phyloP scores from a whole-genome alignment of 768 basidiomycete genomes.

The Albatrellus ellisii region DNA sequence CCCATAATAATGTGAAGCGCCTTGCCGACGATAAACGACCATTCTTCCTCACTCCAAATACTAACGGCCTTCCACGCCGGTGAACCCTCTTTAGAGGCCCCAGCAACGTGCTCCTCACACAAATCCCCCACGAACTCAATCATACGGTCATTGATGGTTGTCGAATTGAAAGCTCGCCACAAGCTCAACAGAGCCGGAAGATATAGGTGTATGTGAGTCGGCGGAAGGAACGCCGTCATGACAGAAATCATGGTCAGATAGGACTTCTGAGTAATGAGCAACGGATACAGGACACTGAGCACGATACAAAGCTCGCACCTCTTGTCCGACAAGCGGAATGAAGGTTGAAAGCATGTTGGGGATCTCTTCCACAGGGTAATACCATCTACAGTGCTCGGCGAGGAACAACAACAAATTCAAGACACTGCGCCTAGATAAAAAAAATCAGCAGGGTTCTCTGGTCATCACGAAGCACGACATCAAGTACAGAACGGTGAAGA shows the following conservation, averaged over 20 bases:
- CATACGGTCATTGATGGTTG: constrained; percentile 59
- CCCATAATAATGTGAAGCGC: constrained; percentile 75
- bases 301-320: constrained; percentile 30
- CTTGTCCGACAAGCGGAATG: constrained; percentile 55
- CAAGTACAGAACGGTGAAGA: no score
- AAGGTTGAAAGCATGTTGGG: constrained; percentile 60
- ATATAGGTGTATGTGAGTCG: constrained; percentile 50
- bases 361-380: constrained; percentile 53
- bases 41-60: constrained; percentile 79
- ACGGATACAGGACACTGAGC: not conserved
- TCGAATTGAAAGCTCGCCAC: constrained; percentile 72
- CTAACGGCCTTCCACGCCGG: constrained; percentile 74
- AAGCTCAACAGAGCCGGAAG: constrained; percentile 59
- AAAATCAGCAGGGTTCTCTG: constrained; percentile 2
- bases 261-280: constrained; percentile 32
- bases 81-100: constrained; percentile 41
- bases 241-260: constrained; percentile 67
- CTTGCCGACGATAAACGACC: constrained; percentile 73
- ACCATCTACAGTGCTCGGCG: constrained; percentile 60
- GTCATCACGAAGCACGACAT: no score
- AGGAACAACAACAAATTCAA: constrained; percentile 63
- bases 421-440: constrained; percentile 32
- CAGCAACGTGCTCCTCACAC: constrained; percentile 57
- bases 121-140: constrained; percentile 59
- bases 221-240: constrained; percentile 66